Evolutionary conservation across 371 early-diverging fungal species (phyloP).

Genomic region (Mortierella sp.): DNA sequence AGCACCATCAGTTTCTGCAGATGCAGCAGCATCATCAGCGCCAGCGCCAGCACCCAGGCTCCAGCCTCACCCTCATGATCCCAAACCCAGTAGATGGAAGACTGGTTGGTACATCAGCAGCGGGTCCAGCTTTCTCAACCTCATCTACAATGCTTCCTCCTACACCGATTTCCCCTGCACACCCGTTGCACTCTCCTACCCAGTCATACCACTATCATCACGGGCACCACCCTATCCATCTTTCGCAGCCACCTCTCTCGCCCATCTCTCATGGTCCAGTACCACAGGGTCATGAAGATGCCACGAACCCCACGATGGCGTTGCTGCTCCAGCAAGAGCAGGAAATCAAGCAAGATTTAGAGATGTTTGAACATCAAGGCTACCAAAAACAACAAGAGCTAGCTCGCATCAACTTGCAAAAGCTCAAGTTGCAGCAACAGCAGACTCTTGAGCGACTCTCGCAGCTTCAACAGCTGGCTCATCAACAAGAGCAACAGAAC

Average conservation of each 20-base stretch:
- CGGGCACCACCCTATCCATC: background rate
- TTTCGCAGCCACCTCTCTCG: slow-evolving; percentile 2
- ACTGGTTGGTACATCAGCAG: slow-evolving; percentile 3
- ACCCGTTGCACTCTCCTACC: slow-evolving; percentile 12
- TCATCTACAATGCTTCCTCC: slow-evolving; percentile 12
- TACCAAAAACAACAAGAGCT: slow-evolving; percentile 21
- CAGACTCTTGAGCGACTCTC: slow-evolving; percentile 7
- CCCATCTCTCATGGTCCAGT: slow-evolving; percentile 16
- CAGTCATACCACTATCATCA: slow-evolving; percentile 12
- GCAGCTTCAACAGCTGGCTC: slow-evolving; percentile 19
- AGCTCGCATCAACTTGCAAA: slow-evolving; percentile 19
- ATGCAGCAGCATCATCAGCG: slow-evolving; percentile 1
- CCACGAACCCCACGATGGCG: background rate
- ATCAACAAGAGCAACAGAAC: slow-evolving; percentile 16
- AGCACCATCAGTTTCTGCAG: slow-evolving; percentile 13
- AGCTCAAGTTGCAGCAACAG: slow-evolving; percentile 18
- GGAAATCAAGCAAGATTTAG: slow-evolving; percentile 14
- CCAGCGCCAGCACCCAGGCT: slow-evolving; percentile 3
- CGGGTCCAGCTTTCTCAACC: background rate
- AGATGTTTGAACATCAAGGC: slow-evolving; percentile 24
- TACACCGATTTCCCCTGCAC: slow-evolving; percentile 9
- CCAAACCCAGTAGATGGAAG: slow-evolving; percentile 11
- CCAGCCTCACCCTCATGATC: slow-evolving; percentile 12
- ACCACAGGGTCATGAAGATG: background rate
- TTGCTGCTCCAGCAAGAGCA: slow-evolving; percentile 17